These are phyloP conservation scores for Gossypium trilobum DNA, from an alignment of 441 rosid species.

Conservation along the genomic window DNA sequence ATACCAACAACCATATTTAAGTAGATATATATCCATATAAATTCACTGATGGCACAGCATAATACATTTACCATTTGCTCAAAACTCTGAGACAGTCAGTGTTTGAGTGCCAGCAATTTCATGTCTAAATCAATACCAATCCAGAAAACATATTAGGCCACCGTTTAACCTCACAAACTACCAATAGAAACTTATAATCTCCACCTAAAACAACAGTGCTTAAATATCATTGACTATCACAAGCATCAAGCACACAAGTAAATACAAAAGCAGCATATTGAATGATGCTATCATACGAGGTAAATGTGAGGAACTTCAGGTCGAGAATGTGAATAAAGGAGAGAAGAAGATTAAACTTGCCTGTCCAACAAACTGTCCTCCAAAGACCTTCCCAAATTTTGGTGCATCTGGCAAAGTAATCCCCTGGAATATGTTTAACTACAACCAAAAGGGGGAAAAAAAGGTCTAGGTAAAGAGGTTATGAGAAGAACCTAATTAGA, in stretches of 20 bases:
- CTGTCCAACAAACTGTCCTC: conserved; percentile 95
- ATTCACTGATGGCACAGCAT: not conserved
- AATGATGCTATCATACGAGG: not conserved
- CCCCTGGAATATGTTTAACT: conserved; percentile 83
- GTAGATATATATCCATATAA: not conserved
- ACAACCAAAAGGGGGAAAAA: conserved; percentile 20
- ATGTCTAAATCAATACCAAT: not conserved
- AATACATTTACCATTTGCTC: not conserved
- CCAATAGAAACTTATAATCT: not conserved
- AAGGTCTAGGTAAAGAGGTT: not conserved
- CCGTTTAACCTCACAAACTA: not conserved
- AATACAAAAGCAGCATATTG: not conserved
- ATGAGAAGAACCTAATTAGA: not conserved
- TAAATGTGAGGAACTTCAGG: not conserved
- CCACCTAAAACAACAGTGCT: not conserved
- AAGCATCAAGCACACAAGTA: not conserved
- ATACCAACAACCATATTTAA: not conserved
- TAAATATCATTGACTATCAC: not conserved
- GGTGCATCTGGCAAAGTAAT: conserved; percentile 83
- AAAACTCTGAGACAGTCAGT: not conserved
- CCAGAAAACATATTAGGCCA: not conserved
- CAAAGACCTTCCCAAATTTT: conserved; percentile 78
- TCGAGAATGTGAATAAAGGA: not conserved
- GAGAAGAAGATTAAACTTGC: conserved; percentile 25
- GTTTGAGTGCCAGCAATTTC: not conserved